These are phyloP conservation scores for Geosmithia morbida DNA, from an alignment of 2,329 filamentous ascomycete genomes.

Conservation along the genomic window DNA sequence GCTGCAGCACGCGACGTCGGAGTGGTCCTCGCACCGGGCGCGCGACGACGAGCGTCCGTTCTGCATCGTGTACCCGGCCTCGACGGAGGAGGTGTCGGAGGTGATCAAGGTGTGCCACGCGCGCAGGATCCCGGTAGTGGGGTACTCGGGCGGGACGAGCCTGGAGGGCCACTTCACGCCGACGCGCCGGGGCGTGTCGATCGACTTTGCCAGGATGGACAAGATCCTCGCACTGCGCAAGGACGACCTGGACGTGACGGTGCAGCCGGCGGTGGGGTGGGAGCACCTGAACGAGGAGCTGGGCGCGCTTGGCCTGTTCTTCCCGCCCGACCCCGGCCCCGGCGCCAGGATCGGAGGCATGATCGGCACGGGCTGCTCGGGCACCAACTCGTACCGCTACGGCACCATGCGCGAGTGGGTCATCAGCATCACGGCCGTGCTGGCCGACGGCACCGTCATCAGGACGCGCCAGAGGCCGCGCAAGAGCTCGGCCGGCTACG, in stretches of 20 bases:
- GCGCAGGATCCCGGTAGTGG: constrained; percentile 70
- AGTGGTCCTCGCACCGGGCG: constrained; percentile 46
- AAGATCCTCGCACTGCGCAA: constrained; percentile 64
- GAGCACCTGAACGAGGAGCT: constrained; percentile 72
- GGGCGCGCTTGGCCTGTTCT: constrained; percentile 63
- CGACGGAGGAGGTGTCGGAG: constrained; percentile 70
- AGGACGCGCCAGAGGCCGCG: constrained; percentile 78
- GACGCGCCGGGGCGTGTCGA: constrained; percentile 68
- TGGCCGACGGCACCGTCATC: constrained; percentile 81
- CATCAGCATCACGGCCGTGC: constrained; percentile 68
- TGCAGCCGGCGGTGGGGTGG: constrained; percentile 77
- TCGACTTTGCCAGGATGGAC: constrained; percentile 81
- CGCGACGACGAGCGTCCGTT: constrained; percentile 38
- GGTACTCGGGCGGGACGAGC: constrained; percentile 77
- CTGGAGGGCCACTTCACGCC: constrained; percentile 81
- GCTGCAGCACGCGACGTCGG: constrained; percentile 40
- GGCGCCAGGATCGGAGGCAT: constrained; percentile 88
- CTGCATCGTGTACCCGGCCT: constrained; percentile 61
- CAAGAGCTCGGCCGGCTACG: constrained; percentile 85
- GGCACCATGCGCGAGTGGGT: constrained; percentile 96
- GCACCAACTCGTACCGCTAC: constrained; percentile 84
- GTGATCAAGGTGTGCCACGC: constrained; percentile 82
- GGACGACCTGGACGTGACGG: constrained; percentile 61
- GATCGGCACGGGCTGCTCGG: constrained; percentile 59
- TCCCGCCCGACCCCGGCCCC: constrained; percentile 82